These are phyloP conservation scores for Phaeosphaeriaceae sp. DNA, from an alignment of 2,329 filamentous ascomycete species.

Conservation along the genomic window DNA sequence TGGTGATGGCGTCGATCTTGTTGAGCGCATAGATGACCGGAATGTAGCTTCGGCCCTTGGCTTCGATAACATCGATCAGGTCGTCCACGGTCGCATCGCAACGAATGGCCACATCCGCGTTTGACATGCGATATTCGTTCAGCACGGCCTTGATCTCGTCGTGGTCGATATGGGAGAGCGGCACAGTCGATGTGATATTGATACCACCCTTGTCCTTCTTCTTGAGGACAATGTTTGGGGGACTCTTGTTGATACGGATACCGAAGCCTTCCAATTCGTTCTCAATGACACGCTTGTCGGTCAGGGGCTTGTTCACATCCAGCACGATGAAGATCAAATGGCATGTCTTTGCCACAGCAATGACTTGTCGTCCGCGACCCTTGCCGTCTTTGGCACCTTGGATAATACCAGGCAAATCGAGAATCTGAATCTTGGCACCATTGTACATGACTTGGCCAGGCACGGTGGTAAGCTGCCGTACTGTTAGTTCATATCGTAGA, in stretches of 20 bases:
- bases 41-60: constrained; percentile 93
- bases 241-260: constrained; percentile 95
- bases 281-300: constrained; percentile 96
- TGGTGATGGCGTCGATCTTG: constrained; percentile 98
- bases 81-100: constrained; percentile 98
- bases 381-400: constrained; percentile 98
- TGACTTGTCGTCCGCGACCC: constrained; percentile 96
- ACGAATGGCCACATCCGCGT: constrained; percentile 95
- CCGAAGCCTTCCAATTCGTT: constrained; percentile 95
- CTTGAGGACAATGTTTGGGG: constrained; percentile 98
- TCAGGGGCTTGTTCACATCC: constrained; percentile 97
- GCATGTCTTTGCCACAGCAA: constrained; percentile 98
- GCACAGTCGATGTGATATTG: constrained; percentile 93
- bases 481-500: constrained; percentile 13
- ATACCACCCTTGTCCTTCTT: constrained; percentile 99
- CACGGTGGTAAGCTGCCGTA: constrained; percentile 77
- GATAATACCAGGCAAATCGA: constrained; percentile 98
- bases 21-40: constrained; percentile 99
- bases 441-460: constrained; percentile 97
- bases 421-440: constrained; percentile 95
- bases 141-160: constrained; percentile 99
- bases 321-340: constrained; percentile 98
- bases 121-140: constrained; percentile 95
- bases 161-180: constrained; percentile 88
- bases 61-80: constrained; percentile 93